Base-by-base conservation (phyloP, 2,329 filamentous ascomycete genomes). In the Knoxdaviesia capensis region DNA sequence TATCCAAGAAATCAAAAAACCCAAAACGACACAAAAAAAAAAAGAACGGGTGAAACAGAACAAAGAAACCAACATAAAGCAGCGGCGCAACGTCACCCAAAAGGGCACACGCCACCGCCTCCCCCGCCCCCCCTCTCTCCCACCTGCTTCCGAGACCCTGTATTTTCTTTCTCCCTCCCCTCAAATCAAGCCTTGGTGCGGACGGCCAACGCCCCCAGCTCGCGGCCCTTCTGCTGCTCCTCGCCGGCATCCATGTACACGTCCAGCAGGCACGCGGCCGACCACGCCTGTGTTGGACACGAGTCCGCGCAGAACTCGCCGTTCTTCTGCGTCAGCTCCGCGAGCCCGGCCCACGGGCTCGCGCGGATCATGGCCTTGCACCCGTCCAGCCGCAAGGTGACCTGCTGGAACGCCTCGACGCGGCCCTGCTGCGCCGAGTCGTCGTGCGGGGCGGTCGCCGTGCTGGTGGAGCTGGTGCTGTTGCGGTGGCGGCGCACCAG, bases 231-330 rank as follows among this genome's bases (percentile, higher is more conserved):
- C 31, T 50, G 56, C 49, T 69, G 65, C 50, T 66, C 66, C 48
- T 71, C 69, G 30, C 70, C 68, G 11, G 85, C 88, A 57, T 98
- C 90, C 67, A 94, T 87, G 63, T 94, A 98, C 48, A 98, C 61
- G 62, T 98, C 90, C 53, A 98, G 83, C 54, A 98, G 66, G 57
- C 90, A 96, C 28, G 84, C 81, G 31, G 90, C 83, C 42, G 86
- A 94, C 90, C 90, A 98, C 42, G 90, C 81, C 59, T 98, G 90
- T 1, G 90, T 94, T 30, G 90, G 90, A 42, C 80, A 90, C 77
- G 88, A 96, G 61, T 98, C 92, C 8, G 63, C 64, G 58, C 90
- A 98, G 54, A 78, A 71, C 48, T 76, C 77, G 9, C 90, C 90
- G 51, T 80, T 69, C 66, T 88, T 86, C 56, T 98, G 86, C 36